These are phyloP conservation scores for Tolypocladium ophioglossoides DNA, from an alignment of 2,329 filamentous ascomycete species.

Conservation along the genomic window DNA sequence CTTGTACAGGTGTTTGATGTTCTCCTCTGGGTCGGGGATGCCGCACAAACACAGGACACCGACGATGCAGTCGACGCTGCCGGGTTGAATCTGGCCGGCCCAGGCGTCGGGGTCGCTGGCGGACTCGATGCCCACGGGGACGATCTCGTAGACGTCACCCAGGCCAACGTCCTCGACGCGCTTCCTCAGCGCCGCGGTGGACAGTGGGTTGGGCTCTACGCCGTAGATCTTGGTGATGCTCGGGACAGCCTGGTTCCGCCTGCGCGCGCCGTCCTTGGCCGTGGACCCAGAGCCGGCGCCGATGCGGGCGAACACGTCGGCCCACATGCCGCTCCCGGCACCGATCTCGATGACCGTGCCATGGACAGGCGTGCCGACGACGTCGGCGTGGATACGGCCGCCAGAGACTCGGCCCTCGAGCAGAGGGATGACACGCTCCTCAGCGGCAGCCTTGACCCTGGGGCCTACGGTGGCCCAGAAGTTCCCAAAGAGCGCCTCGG, in stretches of 20 bases:
- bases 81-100: constrained; percentile 36
- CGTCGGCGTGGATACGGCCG: constrained; percentile 24
- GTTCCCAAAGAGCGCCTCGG: constrained; percentile 44
- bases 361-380: constrained; percentile 25
- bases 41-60: constrained; percentile 52
- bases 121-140: constrained; percentile 52
- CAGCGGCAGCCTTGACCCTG: constrained; percentile 29
- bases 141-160: constrained; percentile 46
- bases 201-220: constrained; percentile 50
- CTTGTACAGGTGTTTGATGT: constrained; percentile 43
- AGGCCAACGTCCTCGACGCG: constrained; percentile 42
- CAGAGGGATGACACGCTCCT: constrained; percentile 38
- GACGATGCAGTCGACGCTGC: constrained; percentile 48
- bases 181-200: constrained; percentile 35
- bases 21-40: constrained; percentile 47
- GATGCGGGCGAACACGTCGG: constrained; percentile 35
- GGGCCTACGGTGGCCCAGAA: constrained; percentile 52
- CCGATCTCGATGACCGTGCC: constrained; percentile 53
- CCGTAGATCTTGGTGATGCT: constrained; percentile 44
- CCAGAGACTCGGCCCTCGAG: constrained; percentile 35
- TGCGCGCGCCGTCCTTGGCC: constrained; percentile 5
- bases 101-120: constrained; percentile 30
- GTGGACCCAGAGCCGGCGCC: constrained; percentile 4
- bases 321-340: constrained; percentile 51
- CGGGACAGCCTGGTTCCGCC: constrained; percentile 10